These are phyloP conservation scores for Penicillium alfredii DNA, from an alignment of 495 filamentous ascomycete species.

Conservation along the genomic window DNA sequence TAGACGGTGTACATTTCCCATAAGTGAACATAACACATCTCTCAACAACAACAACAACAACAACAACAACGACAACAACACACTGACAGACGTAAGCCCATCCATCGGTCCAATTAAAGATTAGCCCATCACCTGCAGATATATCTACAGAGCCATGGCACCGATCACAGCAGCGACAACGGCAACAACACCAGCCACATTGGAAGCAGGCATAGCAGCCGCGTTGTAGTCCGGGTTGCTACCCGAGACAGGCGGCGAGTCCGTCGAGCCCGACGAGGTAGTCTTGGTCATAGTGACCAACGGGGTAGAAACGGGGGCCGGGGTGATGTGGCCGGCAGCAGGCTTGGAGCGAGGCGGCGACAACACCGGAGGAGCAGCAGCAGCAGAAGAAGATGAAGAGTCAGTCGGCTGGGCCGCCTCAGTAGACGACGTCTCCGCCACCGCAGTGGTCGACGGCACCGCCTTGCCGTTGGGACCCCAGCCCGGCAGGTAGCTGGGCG, in stretches of 20 bases:
- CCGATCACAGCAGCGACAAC: conserved; percentile 30
- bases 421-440: conserved; percentile 9
- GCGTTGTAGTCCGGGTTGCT: conserved; percentile 10
- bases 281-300: conserved; percentile 13
- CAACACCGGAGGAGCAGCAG: conserved; percentile 9
- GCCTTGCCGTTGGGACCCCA: conserved; percentile 24
- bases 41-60: too few relatives aligned
- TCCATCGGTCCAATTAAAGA: background rate
- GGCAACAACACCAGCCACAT: conserved; percentile 13
- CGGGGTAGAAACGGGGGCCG: conserved; percentile 11
- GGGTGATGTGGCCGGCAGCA: conserved; percentile 15
- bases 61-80: too few relatives aligned
- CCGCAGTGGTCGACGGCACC: conserved; percentile 14
- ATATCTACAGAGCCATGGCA: conserved; percentile 12
- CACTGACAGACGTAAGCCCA: too few relatives aligned
- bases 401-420: background rate
- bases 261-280: conserved; percentile 7
- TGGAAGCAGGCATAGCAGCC: conserved; percentile 1
- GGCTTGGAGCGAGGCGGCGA: conserved; percentile 13
- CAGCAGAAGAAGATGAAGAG: conserved; percentile 6
- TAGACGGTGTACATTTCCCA: too few relatives aligned
- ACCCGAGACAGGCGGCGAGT: conserved; percentile 6
- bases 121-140: background rate
- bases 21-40: too few relatives aligned
- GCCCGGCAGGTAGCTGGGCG: conserved; percentile 43